phyloP scores from a whole-genome alignment of 2,329 filamentous ascomycete species.

The Herpotrichia juniperi region DNA sequence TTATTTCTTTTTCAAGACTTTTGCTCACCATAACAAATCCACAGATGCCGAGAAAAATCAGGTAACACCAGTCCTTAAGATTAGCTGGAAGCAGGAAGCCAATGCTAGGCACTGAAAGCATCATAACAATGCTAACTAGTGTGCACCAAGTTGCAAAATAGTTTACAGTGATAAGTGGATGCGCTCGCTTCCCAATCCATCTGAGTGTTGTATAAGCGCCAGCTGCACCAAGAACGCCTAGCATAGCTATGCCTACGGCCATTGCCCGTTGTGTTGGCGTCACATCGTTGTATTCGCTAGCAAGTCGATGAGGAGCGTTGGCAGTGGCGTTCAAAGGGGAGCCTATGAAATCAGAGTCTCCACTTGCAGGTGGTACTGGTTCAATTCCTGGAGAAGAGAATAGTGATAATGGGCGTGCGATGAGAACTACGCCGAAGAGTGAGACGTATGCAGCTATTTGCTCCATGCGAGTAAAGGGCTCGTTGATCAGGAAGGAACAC shows the following conservation, averaged over 20 bases:
- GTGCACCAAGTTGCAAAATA: slow-evolving; percentile 79
- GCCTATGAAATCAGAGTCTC: slow-evolving; percentile 34
- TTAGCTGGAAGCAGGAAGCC: slow-evolving; percentile 63
- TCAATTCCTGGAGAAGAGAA: slow-evolving; percentile 48
- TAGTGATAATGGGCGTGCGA: slow-evolving; percentile 72
- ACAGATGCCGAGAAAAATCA: slow-evolving; percentile 71
- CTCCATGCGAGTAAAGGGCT: slow-evolving; percentile 79
- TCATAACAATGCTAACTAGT: slow-evolving; percentile 67
- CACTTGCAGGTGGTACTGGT: slow-evolving; percentile 37
- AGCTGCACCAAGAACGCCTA: slow-evolving; percentile 79
- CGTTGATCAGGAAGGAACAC: slow-evolving; percentile 75
- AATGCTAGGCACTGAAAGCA: slow-evolving; percentile 62
- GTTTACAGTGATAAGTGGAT: slow-evolving; percentile 84
- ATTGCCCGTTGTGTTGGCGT: slow-evolving; percentile 70
- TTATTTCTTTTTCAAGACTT: not conserved
- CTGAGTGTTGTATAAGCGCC: slow-evolving; percentile 77
- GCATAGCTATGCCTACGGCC: slow-evolving; percentile 73
- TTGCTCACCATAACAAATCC: slow-evolving; percentile 72
- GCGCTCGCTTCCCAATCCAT: slow-evolving; percentile 78
- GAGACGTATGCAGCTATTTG: slow-evolving; percentile 78
- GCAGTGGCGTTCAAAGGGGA: slow-evolving; percentile 37
- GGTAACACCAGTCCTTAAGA: slow-evolving; percentile 67
- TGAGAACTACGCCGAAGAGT: slow-evolving; percentile 79
- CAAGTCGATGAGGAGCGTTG: slow-evolving; percentile 23
- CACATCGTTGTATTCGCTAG: slow-evolving; percentile 49